Base-by-base conservation (phyloP, 2,329 filamentous ascomycete genomes). In the Monosporascus sp. region DNA sequence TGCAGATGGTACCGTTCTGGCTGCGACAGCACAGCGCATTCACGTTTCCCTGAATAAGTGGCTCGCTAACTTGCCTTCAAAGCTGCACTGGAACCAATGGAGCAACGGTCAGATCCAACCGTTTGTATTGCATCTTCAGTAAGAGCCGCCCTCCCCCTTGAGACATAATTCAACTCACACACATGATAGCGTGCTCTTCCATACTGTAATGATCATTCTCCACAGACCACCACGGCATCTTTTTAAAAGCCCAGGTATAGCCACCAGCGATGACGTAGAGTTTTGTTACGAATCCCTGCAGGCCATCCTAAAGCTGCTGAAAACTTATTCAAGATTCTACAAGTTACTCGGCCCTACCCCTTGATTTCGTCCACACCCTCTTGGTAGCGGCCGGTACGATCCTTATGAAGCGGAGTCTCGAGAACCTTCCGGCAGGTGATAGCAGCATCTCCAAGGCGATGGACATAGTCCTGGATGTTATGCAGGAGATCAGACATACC, bases 51-150 rank as follows among this genome's bases (percentile, higher is more conserved):
- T 79, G 47, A 73, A 68, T 9, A 76, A 73, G 51, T 78, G 76
- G 76, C 65, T 76, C 1, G 67, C 72, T 3, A 70, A 68, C 39
- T 65, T 79, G 2, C 76, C 76, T 2, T 68, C 70, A 5, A 75
- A 73, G 27, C 61, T 79, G 38, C 73, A 79, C 55, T 79, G 76
- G 75, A 77, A 76, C 50, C 74, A 76, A 52, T 78, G 76, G 75
- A 76, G 72, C 2, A 71, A 75, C 1, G 74, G 73, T 3, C 67
- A 73, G 20, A 71, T 79, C 4, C 72, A 74, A 3, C 67, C 72
- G 3, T 72, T 72, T 27, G 73, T 79, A 1, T 70, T 78, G 41
- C 73, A 78, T 58, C 65, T 79, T 38, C 75, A 79, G 60, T 64
- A 54, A 14, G 66, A 15, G 2, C 15, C 11, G 57, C 52, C 57